These are phyloP conservation scores for Kwoniella heveanensis DNA, from an alignment of 768 basidiomycete species.

Conservation along the genomic window DNA sequence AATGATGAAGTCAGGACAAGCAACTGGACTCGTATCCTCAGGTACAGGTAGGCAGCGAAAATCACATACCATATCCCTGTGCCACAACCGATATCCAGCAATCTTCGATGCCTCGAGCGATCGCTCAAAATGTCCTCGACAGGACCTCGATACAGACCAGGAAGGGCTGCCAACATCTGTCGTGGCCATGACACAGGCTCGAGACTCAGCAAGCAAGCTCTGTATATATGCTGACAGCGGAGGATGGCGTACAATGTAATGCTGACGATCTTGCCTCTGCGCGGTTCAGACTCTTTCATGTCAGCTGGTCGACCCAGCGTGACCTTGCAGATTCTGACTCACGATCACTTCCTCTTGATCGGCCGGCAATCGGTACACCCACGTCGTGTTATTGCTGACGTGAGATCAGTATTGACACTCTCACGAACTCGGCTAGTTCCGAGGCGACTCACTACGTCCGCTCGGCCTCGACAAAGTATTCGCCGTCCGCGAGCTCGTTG, in stretches of 20 bases:
- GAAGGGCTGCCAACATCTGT: constrained; percentile 14
- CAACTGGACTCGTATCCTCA: too few relatives aligned
- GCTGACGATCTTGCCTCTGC: constrained; percentile 23
- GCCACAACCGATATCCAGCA: constrained; percentile 29
- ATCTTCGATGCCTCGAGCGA: not conserved
- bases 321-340: constrained; percentile 2
- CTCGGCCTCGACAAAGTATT: constrained; percentile 19
- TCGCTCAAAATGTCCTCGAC: constrained; percentile 20
- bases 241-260: constrained; percentile 21
- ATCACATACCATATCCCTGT: constrained; percentile 16
- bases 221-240: not conserved
- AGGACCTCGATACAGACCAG: constrained; percentile 27
- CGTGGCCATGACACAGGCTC: not conserved
- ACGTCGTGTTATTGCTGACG: constrained; percentile 20
- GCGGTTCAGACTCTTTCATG: not conserved
- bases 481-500: constrained; percentile 4
- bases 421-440: too few relatives aligned
- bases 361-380: constrained; percentile 24
- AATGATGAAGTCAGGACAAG: too few relatives aligned
- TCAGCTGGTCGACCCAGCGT: too few relatives aligned
- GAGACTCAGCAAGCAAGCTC: not conserved
- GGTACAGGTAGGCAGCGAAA: too few relatives aligned
- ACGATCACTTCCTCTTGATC: constrained; percentile 28
- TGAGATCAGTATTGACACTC: not conserved
- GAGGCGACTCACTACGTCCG: constrained; percentile 21